A percentile compares a stretch with the other conserved stretches of the same genome.
These are phyloP conservation scores for Mortierella sp. DNA, from an alignment of 371 early-diverging fungal genomes.

Conservation along the genomic window DNA sequence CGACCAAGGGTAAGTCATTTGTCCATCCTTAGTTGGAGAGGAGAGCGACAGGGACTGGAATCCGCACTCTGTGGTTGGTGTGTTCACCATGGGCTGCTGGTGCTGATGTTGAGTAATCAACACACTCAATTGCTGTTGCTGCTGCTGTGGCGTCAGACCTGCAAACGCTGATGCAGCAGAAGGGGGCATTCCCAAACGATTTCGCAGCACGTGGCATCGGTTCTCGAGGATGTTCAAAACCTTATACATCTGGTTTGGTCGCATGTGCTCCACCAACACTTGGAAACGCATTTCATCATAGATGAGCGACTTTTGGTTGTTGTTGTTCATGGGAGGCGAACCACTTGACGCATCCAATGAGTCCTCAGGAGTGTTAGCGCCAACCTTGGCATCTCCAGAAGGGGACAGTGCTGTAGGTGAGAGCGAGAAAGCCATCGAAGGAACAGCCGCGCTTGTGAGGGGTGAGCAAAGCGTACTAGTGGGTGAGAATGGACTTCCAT, in stretches of 20 bases:
- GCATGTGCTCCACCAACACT: constrained; percentile 49
- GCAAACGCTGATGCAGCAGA: constrained; percentile 2
- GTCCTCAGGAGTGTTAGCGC: constrained; percentile 1
- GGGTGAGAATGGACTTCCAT: constrained; percentile 42
- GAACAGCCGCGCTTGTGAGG: constrained; percentile 20
- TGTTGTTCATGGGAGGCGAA: not conserved
- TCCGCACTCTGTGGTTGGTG: constrained; percentile 48
- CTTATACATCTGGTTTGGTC: constrained; percentile 39
- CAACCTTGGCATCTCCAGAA: not conserved
- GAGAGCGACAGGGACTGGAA: constrained; percentile 43
- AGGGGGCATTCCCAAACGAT: constrained; percentile 35
- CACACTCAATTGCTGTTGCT: constrained; percentile 32
- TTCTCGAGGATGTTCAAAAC: constrained; percentile 50
- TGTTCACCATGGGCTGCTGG: constrained; percentile 29
- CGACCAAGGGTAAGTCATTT: constrained; percentile 26
- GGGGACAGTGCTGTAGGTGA: constrained; percentile 27
- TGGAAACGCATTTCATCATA: constrained; percentile 54
- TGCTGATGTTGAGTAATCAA: constrained; percentile 36
- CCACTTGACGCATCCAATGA: constrained; percentile 2
- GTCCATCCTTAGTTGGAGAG: constrained; percentile 37
- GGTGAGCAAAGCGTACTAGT: constrained; percentile 45
- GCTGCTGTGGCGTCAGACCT: constrained; percentile 24
- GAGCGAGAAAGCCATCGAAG: constrained; percentile 22
- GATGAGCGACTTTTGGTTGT: constrained; percentile 32
- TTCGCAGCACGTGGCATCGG: constrained; percentile 50